Evolutionary conservation across 768 basidiomycete genomes (phyloP).

Genomic region (Mycena capillaripes): DNA sequence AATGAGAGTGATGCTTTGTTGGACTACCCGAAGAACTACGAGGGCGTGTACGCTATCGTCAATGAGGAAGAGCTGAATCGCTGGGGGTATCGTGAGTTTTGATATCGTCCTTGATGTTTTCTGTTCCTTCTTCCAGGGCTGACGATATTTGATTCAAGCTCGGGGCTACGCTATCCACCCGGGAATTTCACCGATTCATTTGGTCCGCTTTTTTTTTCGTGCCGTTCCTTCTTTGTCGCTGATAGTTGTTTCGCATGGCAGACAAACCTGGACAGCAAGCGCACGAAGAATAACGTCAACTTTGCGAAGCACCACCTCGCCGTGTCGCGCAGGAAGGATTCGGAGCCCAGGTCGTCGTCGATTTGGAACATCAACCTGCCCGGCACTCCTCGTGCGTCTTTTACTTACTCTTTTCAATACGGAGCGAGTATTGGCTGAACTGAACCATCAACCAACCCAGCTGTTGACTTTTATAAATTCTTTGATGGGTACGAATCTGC

Average conservation of each 20-base stretch:
- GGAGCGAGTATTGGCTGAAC: not conserved
- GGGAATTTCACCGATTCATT: slow-evolving; percentile 66
- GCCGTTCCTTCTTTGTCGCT: not conserved
- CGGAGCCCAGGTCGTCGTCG: slow-evolving; percentile 68
- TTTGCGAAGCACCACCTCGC: slow-evolving; percentile 77
- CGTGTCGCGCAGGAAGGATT: slow-evolving; percentile 70
- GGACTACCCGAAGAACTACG: slow-evolving; percentile 67
- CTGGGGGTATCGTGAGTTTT: slow-evolving; percentile 61
- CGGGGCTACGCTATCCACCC: slow-evolving; percentile 76
- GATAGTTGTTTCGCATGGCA: not conserved
- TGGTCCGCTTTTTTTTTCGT: slow-evolving; percentile 48
- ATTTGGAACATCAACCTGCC: slow-evolving; percentile 78
- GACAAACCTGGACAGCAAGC: slow-evolving; percentile 73
- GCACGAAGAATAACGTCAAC: slow-evolving; percentile 71
- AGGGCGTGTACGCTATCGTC: slow-evolving; percentile 69
- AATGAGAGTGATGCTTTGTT: slow-evolving; percentile 67
- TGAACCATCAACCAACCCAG: slow-evolving; percentile 16
- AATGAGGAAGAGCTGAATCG: slow-evolving; percentile 66
- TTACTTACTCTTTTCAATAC: not conserved
- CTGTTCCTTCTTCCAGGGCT: no score
- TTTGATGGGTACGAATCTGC: slow-evolving; percentile 19
- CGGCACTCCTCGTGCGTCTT: slow-evolving; percentile 57
- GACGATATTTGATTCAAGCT: slow-evolving; percentile 32
- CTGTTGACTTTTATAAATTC: slow-evolving; percentile 65
- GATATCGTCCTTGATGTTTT: not conserved